Base-by-base conservation (phyloP, 495 filamentous ascomycete genomes). In the Gamarada debralockiae region DNA sequence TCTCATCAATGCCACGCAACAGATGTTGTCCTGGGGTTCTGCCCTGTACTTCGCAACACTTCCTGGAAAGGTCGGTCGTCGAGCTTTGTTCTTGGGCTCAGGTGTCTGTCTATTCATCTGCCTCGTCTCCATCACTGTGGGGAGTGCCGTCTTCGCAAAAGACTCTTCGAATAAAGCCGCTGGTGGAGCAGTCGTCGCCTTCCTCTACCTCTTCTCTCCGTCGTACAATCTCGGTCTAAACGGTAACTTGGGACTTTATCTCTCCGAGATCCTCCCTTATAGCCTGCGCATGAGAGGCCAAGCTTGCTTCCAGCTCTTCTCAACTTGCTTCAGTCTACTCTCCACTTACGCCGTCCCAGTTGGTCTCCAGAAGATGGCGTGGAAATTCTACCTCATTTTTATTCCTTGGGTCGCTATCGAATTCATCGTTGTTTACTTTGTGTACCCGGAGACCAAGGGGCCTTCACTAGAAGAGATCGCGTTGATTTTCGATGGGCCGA, bases 161-260 rank as follows among this genome's bases (percentile, higher is more conserved):
- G n/a, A n/a, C n/a, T n/a, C n/a, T n/a, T n/a, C n/a, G n/a, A n/a
- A n/a, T n/a, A 43, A 41, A 40, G 43, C 34, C 2, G 39, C 47
- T 18, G 61, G 55, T 20, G 47, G 15, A 12, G 58, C 48, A 14
- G 61, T 63, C 8, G 29, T 64, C 14, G 45, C 50, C 24, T 46
- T 58, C n/a, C 50, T 64, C 33, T 66, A 56, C 37, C 10, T 43
- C 18, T 56, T 54, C 46, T 64, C 15, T 29, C 69, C 85, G 12
- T 83, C 83, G 0, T 90, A 83, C 69, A 75, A 78, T 40, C 72
- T 87, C 52, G 78, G 84, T 15, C 82, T 83, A 37, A 90, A 87
- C 72, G 84, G 22, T 13, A 21, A n/a, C 20, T 82, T 85, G 65
- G 70, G 81, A 46, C 78, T 81, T 24, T 56, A 56, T 31, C 13